Conservation (phyloP, 176 grass and related monocot genomes). For the Zoysia japonica region DNA sequence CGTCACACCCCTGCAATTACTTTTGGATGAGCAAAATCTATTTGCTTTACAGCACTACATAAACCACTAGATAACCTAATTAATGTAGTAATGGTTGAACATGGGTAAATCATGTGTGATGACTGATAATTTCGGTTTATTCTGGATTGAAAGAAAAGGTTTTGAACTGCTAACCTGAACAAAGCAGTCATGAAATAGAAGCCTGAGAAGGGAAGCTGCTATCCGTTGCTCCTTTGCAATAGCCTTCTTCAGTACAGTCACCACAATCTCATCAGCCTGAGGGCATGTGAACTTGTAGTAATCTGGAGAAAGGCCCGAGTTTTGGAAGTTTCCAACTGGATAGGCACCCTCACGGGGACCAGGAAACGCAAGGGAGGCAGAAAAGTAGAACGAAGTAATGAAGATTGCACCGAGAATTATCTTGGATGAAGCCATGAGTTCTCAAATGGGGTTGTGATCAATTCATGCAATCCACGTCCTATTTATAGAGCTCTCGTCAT, state of each 20-base stretch:
- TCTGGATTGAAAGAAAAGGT: background rate
- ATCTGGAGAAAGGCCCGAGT: slow-evolving; percentile 49
- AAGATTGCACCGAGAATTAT: slow-evolving; percentile 39
- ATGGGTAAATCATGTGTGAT: background rate
- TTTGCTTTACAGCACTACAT: background rate
- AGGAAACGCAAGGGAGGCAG: slow-evolving; percentile 49
- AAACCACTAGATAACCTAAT: background rate
- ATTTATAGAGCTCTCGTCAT: slow-evolving; percentile 42
- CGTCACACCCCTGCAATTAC: slow-evolving; percentile 75
- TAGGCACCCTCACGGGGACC: slow-evolving; percentile 45
- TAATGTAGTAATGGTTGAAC: background rate
- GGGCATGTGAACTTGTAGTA: slow-evolving; percentile 75
- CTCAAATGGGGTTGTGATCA: slow-evolving; percentile 16
- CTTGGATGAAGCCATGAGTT: slow-evolving; percentile 60
- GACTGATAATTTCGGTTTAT: background rate
- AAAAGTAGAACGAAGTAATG: slow-evolving; percentile 41
- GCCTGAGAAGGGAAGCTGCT: slow-evolving; percentile 71
- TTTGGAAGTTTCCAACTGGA: slow-evolving; percentile 32
- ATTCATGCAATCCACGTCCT: background rate
- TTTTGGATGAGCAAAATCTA: background rate
- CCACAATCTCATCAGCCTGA: slow-evolving; percentile 67
- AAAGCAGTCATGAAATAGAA: slow-evolving; percentile 81
- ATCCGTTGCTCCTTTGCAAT: slow-evolving; percentile 59
- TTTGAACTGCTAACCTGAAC: slow-evolving; percentile 61
- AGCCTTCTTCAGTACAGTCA: slow-evolving; percentile 61